A percentile compares a stretch with the other conserved stretches of the same genome.
Conservation (phyloP, 2,329 filamentous ascomycete genomes). For the Dothideomycetidae sp. region DNA sequence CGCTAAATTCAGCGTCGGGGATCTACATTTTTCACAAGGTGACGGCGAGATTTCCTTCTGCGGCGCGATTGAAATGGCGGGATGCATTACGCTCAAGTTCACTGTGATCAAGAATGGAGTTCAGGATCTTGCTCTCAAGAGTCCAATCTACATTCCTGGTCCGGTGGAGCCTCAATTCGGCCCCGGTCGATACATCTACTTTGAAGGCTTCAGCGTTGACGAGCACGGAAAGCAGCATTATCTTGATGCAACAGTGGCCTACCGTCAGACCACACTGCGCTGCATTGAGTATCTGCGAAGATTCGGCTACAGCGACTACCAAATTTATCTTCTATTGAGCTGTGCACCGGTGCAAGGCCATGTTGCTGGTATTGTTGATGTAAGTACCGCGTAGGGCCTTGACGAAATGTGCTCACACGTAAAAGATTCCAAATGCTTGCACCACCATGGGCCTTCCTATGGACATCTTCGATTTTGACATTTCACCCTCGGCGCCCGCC, state of each 20-base stretch:
- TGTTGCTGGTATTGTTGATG: slow-evolving; percentile 74
- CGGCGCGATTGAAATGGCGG: slow-evolving; percentile 81
- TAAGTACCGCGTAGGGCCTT: slow-evolving; percentile 16
- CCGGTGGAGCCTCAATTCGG: slow-evolving; percentile 82
- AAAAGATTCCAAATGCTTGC: slow-evolving; percentile 66
- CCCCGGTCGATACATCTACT: slow-evolving; percentile 66
- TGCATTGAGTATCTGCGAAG: slow-evolving; percentile 67
- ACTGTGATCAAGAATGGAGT: slow-evolving; percentile 73
- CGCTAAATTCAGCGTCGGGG: slow-evolving; percentile 81
- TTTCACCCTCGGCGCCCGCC: slow-evolving; percentile 50
- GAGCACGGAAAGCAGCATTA: slow-evolving; percentile 81
- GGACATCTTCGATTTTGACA: slow-evolving; percentile 93
- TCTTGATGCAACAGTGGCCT: slow-evolving; percentile 73
- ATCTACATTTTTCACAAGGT: slow-evolving; percentile 75
- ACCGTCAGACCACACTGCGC: slow-evolving; percentile 64
- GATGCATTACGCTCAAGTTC: slow-evolving; percentile 81
- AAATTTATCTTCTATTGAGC: slow-evolving; percentile 72
- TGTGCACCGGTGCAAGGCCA: slow-evolving; percentile 81
- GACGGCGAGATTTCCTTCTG: slow-evolving; percentile 77
- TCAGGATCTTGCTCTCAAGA: slow-evolving; percentile 59
- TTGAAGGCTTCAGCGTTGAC: slow-evolving; percentile 84
- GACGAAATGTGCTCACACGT: slow-evolving; percentile 5
- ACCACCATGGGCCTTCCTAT: slow-evolving; percentile 79
- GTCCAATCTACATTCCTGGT: slow-evolving; percentile 71
- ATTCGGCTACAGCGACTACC: slow-evolving; percentile 55